These are phyloP conservation scores for Vitis vinifera DNA, from an alignment of 164 flowering plant species.

Conservation along the genomic window DNA sequence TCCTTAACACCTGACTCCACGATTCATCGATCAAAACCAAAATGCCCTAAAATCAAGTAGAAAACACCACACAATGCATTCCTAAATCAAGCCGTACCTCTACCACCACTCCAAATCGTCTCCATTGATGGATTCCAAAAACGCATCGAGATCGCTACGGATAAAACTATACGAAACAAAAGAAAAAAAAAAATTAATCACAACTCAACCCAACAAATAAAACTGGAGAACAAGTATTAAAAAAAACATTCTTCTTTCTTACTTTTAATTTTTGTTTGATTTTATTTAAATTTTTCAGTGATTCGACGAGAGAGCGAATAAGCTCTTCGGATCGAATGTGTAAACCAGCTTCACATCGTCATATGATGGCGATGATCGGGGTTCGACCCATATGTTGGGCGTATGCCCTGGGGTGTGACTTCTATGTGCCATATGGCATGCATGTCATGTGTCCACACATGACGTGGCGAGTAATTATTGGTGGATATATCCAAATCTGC, in stretches of 20 bases:
- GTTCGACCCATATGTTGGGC: no score
- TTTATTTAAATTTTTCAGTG: background rate
- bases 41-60: conserved; percentile 1
- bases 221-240: no score
- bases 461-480: no score
- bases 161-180: conserved; percentile 15
- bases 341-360: background rate
- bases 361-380: no score
- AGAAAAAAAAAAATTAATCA: background rate
- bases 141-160: conserved; percentile 18
- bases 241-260: no score
- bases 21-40: background rate
- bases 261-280: no score
- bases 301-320: background rate
- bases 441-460: no score
- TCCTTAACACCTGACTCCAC: background rate
- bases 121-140: conserved; percentile 8
- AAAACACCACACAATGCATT: background rate
- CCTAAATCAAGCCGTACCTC: background rate
- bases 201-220: no score
- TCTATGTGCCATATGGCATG: no score
- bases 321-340: background rate
- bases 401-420: no score
- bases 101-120: background rate
- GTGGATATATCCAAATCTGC: no score